A percentile compares a stretch with the other conserved stretches of the same genome.
Evolutionary conservation across 306 rosid species (phyloP).

Genomic region (Phaseolus lunatus): DNA sequence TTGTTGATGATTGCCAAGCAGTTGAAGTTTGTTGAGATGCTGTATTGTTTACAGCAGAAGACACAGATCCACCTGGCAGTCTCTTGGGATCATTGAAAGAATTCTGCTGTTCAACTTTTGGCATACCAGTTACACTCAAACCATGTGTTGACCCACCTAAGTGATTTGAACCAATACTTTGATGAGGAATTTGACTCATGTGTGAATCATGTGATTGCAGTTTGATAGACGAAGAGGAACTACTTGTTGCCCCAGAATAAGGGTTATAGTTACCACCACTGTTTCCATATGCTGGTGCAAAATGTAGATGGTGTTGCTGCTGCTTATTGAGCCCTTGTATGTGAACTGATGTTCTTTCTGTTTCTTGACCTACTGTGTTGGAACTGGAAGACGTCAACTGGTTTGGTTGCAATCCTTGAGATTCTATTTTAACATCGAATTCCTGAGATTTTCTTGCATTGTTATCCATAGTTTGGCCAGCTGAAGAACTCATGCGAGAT

Average conservation of each 20-base stretch:
- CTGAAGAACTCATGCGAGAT: constrained; percentile 58
- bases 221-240: constrained; percentile 59
- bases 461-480: constrained; percentile 58
- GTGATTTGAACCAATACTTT: constrained; percentile 60
- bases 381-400: constrained; percentile 64
- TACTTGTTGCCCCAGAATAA: constrained; percentile 65
- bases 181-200: constrained; percentile 68
- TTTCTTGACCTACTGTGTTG: constrained; percentile 61
- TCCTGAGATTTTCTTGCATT: constrained; percentile 61
- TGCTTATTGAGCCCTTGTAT: constrained; percentile 67
- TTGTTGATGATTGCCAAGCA: constrained; percentile 67
- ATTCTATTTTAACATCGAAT: constrained; percentile 55
- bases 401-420: constrained; percentile 60
- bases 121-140: constrained; percentile 49
- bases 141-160: constrained; percentile 64
- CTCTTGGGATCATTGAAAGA: constrained; percentile 63
- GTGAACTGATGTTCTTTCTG: constrained; percentile 63
- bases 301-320: constrained; percentile 67
- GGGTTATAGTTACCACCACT: constrained; percentile 62
- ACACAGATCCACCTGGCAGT: constrained; percentile 63
- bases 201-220: constrained; percentile 68
- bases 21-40: constrained; percentile 61
- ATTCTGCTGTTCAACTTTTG: constrained; percentile 65
- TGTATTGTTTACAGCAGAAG: constrained; percentile 56
- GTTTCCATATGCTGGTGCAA: constrained; percentile 69